Conservation (phyloP, 495 filamentous ascomycete genomes). For the Parachaetomium inaequale region DNA sequence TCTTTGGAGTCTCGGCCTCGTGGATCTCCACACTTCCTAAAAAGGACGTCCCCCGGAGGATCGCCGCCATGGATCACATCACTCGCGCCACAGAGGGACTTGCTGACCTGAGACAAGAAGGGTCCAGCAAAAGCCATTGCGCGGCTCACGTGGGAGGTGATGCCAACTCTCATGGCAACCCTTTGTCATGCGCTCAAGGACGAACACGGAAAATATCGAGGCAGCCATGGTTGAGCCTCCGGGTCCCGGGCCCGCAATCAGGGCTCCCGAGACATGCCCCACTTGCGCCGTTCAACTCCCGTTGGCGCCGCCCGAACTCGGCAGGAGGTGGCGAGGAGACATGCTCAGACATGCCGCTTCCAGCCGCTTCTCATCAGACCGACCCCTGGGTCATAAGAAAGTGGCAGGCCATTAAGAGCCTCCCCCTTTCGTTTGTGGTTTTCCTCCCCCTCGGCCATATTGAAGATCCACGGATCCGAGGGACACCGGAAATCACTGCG, state of each 20-base stretch:
- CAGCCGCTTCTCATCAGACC: conserved; percentile 8
- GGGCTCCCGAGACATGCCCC: conserved; percentile 9
- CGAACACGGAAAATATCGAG: not conserved
- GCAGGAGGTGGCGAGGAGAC: conserved; percentile 11
- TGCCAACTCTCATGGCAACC: not conserved
- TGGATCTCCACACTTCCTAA: conserved; percentile 6
- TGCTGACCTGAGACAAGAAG: not conserved
- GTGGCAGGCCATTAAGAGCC: not conserved
- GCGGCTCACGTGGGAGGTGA: too few relatives aligned
- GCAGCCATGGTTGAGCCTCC: not conserved
- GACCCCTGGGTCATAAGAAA: conserved; percentile 8
- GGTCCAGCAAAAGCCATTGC: not conserved
- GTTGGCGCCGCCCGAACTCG: conserved; percentile 11
- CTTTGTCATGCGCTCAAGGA: not conserved
- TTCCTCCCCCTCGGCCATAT: not conserved
- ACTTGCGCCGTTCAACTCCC: conserved; percentile 15
- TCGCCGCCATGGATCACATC: conserved; percentile 13
- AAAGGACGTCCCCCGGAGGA: conserved; percentile 4
- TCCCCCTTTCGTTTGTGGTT: not conserved
- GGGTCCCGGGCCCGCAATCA: not conserved
- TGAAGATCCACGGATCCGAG: not conserved
- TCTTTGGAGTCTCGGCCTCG: conserved; percentile 7
- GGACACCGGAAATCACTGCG: not conserved
- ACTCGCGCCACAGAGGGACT: not conserved
- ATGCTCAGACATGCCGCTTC: conserved; percentile 13